Conservation (phyloP, 495 filamentous ascomycete species). For the Talaromyces nanjingensis region DNA sequence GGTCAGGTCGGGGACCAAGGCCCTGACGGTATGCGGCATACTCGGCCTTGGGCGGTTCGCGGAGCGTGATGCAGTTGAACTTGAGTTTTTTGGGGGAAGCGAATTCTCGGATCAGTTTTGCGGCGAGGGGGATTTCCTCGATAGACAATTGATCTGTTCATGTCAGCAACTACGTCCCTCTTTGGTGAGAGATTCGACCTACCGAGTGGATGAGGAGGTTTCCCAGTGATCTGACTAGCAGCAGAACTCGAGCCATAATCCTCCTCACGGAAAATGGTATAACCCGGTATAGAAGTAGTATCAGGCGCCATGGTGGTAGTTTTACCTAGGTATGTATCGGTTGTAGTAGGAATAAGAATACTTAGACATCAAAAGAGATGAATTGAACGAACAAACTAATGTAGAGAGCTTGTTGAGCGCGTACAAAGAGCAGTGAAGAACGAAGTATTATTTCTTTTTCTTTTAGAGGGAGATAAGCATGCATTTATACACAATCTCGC, state of each 20-base stretch:
- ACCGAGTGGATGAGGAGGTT: constrained; percentile 27
- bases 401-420: background rate
- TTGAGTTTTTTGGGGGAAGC: constrained; percentile 38
- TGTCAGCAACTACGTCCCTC: background rate
- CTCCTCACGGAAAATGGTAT: constrained; percentile 29
- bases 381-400: background rate
- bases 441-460: background rate
- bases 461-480: background rate
- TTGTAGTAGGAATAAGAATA: background rate
- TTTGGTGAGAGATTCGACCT: background rate
- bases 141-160: constrained; percentile 26
- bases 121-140: constrained; percentile 25
- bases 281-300: constrained; percentile 30
- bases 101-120: constrained; percentile 27
- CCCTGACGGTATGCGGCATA: constrained; percentile 67
- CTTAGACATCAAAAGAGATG: background rate
- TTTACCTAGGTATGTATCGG: background rate
- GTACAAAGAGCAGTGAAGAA: background rate
- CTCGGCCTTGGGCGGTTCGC: constrained; percentile 72
- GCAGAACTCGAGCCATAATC: constrained; percentile 30
- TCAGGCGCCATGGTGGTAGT: constrained; percentile 25
- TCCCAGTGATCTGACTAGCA: constrained; percentile 22
- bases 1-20: constrained; percentile 31
- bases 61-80: constrained; percentile 80
- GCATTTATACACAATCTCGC: background rate